A percentile compares a stretch with the other conserved stretches of the same genome.
phyloP scores from a whole-genome alignment of 768 basidiomycete species.

The Termitomyces titanicus region DNA sequence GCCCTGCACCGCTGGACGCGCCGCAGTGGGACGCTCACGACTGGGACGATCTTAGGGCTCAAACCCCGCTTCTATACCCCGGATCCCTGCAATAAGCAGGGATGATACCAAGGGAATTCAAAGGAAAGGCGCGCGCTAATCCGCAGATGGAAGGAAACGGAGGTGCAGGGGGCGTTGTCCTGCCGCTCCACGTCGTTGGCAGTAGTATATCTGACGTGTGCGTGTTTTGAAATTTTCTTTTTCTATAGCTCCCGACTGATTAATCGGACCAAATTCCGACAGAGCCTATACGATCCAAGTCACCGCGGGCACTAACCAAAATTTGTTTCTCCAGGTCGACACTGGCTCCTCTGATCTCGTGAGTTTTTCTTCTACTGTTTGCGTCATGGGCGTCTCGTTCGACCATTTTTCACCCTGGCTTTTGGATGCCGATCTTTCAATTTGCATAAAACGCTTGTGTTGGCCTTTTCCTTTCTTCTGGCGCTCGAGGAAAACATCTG shows the following conservation, averaged over 20 bases:
- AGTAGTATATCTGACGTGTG: constrained; percentile 57
- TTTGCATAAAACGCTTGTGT: no score
- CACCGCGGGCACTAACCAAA: constrained; percentile 47
- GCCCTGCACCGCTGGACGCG: background rate
- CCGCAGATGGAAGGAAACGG: constrained; percentile 36
- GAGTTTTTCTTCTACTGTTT: constrained; percentile 19
- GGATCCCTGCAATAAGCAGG: background rate
- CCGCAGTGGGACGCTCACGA: background rate
- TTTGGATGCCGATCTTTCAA: no score
- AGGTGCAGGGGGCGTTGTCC: constrained; percentile 50
- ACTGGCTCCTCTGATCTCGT: constrained; percentile 83
- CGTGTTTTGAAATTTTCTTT: constrained; percentile 25
- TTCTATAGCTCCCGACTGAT: background rate
- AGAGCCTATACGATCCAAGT: constrained; percentile 69
- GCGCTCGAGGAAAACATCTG: no score
- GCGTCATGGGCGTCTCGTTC: background rate
- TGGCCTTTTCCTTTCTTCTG: background rate
- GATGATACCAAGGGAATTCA: constrained; percentile 13
- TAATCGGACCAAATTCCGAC: no score
- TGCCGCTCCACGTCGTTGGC: constrained; percentile 54
- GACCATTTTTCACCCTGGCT: background rate
- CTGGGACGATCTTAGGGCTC: background rate
- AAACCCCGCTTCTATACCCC: background rate
- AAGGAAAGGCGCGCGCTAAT: constrained; percentile 11
- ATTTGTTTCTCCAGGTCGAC: constrained; percentile 68